Evolutionary conservation across 2,329 filamentous ascomycete species (phyloP).

Genomic region (Hirsutella thompsonii): DNA sequence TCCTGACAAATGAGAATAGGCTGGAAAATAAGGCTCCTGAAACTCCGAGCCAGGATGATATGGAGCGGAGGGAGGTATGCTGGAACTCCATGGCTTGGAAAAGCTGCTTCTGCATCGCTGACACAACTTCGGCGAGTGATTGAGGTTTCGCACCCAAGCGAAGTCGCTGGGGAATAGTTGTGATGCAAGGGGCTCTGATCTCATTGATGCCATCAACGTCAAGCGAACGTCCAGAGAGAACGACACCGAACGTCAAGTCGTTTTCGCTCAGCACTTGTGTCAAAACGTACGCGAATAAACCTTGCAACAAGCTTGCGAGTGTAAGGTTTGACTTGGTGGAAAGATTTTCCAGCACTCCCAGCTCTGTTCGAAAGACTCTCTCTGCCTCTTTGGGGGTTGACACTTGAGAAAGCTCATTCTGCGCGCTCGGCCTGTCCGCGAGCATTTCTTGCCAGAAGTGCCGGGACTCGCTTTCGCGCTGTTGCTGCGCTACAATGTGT

Average conservation of each 20-base stretch:
- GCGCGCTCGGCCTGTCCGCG: background rate
- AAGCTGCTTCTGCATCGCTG: constrained; percentile 2
- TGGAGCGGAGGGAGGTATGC: background rate
- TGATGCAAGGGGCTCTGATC: constrained; percentile 21
- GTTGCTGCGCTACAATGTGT: background rate
- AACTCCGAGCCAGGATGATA: background rate
- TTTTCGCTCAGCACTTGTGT: constrained; percentile 10
- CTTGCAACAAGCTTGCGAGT: constrained; percentile 17
- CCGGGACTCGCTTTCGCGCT: constrained; percentile 10
- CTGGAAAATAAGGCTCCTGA: background rate
- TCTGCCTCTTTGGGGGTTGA: background rate
- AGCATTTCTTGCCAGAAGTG: background rate
- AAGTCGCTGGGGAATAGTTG: constrained; percentile 21
- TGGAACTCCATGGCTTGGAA: background rate
- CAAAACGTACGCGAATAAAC: constrained; percentile 18
- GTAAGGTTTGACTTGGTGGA: constrained; percentile 8
- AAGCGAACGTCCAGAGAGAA: constrained; percentile 5
- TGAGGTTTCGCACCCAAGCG: constrained; percentile 5
- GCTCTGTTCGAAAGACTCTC: background rate
- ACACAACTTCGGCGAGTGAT: background rate
- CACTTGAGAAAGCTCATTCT: background rate
- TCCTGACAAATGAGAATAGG: background rate
- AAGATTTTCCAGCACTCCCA: background rate
- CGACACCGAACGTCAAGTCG: constrained; percentile 4
- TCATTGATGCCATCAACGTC: constrained; percentile 14